Evolutionary conservation across 129 eudicot species (phyloP).

Genomic region (Tanacetum coccineum): DNA sequence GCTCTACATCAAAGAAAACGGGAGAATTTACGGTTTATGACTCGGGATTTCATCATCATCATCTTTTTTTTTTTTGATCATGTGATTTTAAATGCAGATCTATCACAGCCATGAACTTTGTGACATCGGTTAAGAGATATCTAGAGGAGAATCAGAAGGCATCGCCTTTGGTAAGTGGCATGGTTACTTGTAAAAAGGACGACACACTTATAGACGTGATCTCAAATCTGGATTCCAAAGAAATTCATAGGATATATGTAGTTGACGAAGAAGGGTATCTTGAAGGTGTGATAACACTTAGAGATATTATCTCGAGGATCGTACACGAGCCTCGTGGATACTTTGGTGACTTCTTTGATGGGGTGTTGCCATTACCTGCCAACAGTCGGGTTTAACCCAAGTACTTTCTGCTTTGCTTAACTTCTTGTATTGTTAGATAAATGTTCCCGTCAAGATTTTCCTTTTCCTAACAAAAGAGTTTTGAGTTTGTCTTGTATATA

Average conservation of each 20-base stretch:
- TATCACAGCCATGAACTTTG: conserved; percentile 82
- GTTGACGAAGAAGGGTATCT: conserved; percentile 72
- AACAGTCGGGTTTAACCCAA: conserved; percentile 66
- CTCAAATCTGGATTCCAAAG: conserved; percentile 55
- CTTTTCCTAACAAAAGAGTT: conserved; percentile 3
- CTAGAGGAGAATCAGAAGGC: conserved; percentile 46
- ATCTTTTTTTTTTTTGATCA: background rate
- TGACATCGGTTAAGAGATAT: conserved; percentile 64
- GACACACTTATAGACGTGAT: conserved; percentile 70
- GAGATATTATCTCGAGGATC: conserved; percentile 89
- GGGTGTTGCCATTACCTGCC: conserved; percentile 76
- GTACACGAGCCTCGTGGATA: conserved; percentile 95
- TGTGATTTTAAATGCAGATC: conserved; percentile 47
- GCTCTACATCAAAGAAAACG: background rate
- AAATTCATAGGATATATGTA: conserved; percentile 82
- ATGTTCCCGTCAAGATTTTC: background rate
- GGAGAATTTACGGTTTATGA: conserved; percentile 8
- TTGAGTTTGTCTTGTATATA: conserved; percentile 24
- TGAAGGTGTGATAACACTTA: conserved; percentile 79
- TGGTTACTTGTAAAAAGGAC: conserved; percentile 71
- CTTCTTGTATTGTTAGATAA: conserved; percentile 1
- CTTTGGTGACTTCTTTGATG: conserved; percentile 95
- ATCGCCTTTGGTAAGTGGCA: conserved; percentile 49
- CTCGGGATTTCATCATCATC: background rate
- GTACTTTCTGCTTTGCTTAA: conserved; percentile 7